Percentiles rank a stretch among this genome's conserved stretches.
Evolutionary conservation across 495 filamentous ascomycete genomes (phyloP).

Genomic region (Aspergillus affinis): DNA sequence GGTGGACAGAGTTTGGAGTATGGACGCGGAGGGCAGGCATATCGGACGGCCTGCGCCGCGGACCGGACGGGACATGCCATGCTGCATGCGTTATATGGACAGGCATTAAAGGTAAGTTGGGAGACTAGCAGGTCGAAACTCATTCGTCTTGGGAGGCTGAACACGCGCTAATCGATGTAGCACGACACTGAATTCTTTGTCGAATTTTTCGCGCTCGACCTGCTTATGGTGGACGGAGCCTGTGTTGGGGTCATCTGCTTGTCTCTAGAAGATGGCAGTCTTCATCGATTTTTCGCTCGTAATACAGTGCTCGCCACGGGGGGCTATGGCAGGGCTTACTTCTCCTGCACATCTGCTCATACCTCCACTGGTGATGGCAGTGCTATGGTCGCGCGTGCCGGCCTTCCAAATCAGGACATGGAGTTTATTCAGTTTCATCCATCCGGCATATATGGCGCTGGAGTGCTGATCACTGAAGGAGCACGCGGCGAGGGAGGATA

Average conservation of each 20-base stretch:
- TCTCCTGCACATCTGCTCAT: slow-evolving; percentile 95
- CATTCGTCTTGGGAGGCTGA: background rate
- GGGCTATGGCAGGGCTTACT: slow-evolving; percentile 95
- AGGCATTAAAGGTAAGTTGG: slow-evolving; percentile 64
- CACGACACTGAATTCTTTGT: slow-evolving; percentile 99
- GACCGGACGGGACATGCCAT: slow-evolving; percentile 96
- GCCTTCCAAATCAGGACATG: slow-evolving; percentile 97
- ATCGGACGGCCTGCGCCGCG: slow-evolving; percentile 91
- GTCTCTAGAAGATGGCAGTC: slow-evolving; percentile 96
- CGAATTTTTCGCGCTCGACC: slow-evolving; percentile 94
- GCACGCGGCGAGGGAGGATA: slow-evolving; percentile 98
- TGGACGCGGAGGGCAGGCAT: slow-evolving; percentile 95
- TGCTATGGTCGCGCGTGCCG: slow-evolving; percentile 97
- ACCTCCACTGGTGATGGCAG: slow-evolving; percentile 98
- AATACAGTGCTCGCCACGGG: slow-evolving; percentile 96
- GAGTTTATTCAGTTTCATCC: slow-evolving; percentile 99
- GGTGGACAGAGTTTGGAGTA: slow-evolving; percentile 94
- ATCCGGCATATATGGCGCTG: slow-evolving; percentile 97
- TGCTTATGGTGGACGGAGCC: slow-evolving; percentile 94
- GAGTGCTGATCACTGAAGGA: slow-evolving; percentile 97
- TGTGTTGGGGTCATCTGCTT: slow-evolving; percentile 95
- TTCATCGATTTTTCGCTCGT: slow-evolving; percentile 92
- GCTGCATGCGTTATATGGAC: slow-evolving; percentile 95
- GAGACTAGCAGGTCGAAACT: background rate
- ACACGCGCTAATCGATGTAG: background rate